Evolutionary conservation across 495 filamentous ascomycete species (phyloP).

Genomic region (Aspergillus conjunctus): DNA sequence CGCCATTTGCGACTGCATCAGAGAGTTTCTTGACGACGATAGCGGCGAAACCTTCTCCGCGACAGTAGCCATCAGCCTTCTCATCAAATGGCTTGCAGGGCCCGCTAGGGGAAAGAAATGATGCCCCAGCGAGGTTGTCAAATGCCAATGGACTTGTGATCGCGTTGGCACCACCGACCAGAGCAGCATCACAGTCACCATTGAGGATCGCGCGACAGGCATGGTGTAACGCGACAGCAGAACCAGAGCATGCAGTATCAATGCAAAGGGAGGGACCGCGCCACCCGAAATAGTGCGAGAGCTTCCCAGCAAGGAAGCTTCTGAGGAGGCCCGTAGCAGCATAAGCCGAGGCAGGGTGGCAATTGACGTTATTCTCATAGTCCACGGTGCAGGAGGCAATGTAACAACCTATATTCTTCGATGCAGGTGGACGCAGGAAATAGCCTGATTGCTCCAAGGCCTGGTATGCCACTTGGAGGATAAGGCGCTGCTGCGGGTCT

Average conservation of each 20-base stretch:
- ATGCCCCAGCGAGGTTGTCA: constrained; percentile 41
- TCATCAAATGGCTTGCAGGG: constrained; percentile 72
- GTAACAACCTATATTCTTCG: constrained; percentile 38
- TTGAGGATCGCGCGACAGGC: constrained; percentile 41
- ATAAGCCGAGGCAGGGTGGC: constrained; percentile 39
- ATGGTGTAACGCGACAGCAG: constrained; percentile 42
- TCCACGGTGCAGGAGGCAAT: constrained; percentile 36
- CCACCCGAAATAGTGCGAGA: constrained; percentile 53
- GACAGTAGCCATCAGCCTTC: constrained; percentile 72
- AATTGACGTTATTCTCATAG: constrained; percentile 45
- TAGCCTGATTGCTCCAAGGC: constrained; percentile 51
- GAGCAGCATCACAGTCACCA: constrained; percentile 42
- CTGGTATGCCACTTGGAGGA: constrained; percentile 54
- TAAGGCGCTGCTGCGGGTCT: constrained; percentile 55
- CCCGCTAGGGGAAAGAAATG: constrained; percentile 45
- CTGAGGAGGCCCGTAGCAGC: constrained; percentile 39
- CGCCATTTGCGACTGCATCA: constrained; percentile 61
- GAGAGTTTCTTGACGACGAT: constrained; percentile 68
- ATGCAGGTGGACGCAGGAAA: constrained; percentile 21
- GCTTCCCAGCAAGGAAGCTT: constrained; percentile 39
- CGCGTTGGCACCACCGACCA: constrained; percentile 48
- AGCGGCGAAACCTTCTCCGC: constrained; percentile 65
- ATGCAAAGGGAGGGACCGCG: constrained; percentile 47
- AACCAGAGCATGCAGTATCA: constrained; percentile 54
- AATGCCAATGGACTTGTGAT: constrained; percentile 38